These are phyloP conservation scores for Choricystis sp. DNA, from an alignment of 139 green algal genomes.

Conservation along the genomic window DNA sequence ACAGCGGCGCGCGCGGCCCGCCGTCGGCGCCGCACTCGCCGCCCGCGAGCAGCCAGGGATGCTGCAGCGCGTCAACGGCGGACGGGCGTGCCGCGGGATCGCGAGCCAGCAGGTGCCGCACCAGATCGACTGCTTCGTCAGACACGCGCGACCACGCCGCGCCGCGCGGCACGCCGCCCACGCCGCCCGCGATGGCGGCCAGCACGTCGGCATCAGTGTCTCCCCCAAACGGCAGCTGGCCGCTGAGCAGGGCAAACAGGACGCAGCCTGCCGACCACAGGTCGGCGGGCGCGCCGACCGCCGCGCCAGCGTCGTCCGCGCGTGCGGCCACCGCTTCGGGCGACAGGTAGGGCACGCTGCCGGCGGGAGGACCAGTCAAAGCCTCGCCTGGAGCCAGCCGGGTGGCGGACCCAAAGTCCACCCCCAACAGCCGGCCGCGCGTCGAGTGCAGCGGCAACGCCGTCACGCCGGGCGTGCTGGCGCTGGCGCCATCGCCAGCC, in stretches of 20 bases:
- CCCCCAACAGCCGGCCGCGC: neutral
- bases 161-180: too few species aligned
- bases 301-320: too few species aligned
- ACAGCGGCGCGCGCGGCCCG: too few species aligned
- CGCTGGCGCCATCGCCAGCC: too few species aligned
- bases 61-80: neutral
- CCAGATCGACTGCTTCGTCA: neutral
- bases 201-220: neutral
- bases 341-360: neutral
- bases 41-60: neutral
- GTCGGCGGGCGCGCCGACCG: too few species aligned
- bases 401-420: neutral
- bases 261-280: neutral
- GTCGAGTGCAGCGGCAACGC: neutral
- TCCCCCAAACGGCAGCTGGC: neutral
- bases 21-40: too few species aligned
- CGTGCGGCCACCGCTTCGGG: neutral
- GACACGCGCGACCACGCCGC: neutral
- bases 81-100: neutral
- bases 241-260: neutral
- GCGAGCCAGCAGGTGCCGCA: neutral
- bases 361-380: neutral
- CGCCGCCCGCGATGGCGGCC: neutral
- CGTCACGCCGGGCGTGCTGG: too few species aligned
- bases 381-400: neutral